Percentiles rank a stretch among this genome's conserved stretches.
Conservation (phyloP, 768 basidiomycete genomes). For the Fomitopsis pulvina region DNA sequence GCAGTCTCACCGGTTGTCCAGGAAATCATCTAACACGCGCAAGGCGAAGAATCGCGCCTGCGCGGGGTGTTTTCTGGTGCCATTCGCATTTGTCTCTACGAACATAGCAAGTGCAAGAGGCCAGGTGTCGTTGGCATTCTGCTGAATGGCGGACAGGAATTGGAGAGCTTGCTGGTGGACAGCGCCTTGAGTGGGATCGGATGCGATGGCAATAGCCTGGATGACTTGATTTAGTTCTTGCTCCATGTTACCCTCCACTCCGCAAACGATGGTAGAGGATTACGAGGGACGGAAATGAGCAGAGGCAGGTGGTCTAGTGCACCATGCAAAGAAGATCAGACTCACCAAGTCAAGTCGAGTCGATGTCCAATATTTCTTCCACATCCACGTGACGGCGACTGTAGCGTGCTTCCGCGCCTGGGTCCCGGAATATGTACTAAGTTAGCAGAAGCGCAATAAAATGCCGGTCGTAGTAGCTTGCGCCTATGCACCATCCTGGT, state of each 20-base stretch:
- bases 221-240: slow-evolving; percentile 71
- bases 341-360: not conserved
- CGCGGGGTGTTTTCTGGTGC: slow-evolving; percentile 58
- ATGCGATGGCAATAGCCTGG: slow-evolving; percentile 84
- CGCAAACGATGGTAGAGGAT: not conserved
- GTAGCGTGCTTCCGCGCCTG: not conserved
- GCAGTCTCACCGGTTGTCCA: slow-evolving; percentile 68
- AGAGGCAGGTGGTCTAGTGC: not conserved
- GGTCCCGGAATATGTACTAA: no score
- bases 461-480: no score
- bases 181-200: slow-evolving; percentile 62
- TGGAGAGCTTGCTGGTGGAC: slow-evolving; percentile 84
- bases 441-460: no score
- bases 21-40: slow-evolving; percentile 73
- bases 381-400: slow-evolving; percentile 15
- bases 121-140: slow-evolving; percentile 74
- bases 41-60: slow-evolving; percentile 79
- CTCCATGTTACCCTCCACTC: slow-evolving; percentile 42
- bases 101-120: slow-evolving; percentile 73
- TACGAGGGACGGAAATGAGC: not conserved
- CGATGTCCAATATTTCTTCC: slow-evolving; percentile 20
- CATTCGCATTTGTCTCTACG: slow-evolving; percentile 51
- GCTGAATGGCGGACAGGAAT: slow-evolving; percentile 72
- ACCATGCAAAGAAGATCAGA: not conserved
- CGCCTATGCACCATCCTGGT: no score